phyloP scores from a whole-genome alignment of 2,329 filamentous ascomycete species.

The Diaporthe sp. region DNA sequence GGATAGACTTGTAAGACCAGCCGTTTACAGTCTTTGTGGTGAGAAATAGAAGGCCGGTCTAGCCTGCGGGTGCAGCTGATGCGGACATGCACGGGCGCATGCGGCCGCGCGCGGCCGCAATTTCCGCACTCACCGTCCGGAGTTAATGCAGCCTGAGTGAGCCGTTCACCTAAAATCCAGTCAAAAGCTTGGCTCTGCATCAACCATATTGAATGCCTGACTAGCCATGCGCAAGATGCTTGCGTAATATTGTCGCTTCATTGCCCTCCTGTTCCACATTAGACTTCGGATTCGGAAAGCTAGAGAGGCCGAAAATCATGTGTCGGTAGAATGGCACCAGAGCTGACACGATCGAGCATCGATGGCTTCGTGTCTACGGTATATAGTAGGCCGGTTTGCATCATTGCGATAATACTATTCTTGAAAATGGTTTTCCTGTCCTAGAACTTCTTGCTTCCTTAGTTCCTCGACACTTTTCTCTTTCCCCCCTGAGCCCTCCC shows the following conservation, averaged over 20 bases:
- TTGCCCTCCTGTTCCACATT: background rate
- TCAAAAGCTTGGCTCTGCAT: background rate
- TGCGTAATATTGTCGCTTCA: background rate
- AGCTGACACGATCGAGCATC: background rate
- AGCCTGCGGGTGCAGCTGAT: background rate
- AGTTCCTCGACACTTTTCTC: too few species aligned
- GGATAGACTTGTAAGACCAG: background rate
- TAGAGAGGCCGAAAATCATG: background rate
- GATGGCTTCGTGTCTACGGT: background rate
- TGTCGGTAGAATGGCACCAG: background rate
- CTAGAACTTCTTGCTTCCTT: too few species aligned
- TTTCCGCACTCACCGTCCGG: background rate
- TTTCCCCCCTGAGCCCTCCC: too few species aligned
- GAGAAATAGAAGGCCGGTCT: background rate
- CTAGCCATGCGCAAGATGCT: background rate
- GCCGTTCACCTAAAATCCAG: background rate
- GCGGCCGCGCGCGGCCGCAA: background rate
- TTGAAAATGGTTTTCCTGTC: too few species aligned
- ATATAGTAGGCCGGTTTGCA: too few species aligned
- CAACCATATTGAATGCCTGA: background rate
- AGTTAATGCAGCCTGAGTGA: background rate
- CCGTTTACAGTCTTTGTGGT: background rate
- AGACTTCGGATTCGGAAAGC: background rate
- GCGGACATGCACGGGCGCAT: background rate
- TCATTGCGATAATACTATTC: too few species aligned